Percentiles rank a stretch among this genome's conserved stretches.
Evolutionary conservation across 129 eudicot species (phyloP).

Genomic region (Helianthus tuberosus): DNA sequence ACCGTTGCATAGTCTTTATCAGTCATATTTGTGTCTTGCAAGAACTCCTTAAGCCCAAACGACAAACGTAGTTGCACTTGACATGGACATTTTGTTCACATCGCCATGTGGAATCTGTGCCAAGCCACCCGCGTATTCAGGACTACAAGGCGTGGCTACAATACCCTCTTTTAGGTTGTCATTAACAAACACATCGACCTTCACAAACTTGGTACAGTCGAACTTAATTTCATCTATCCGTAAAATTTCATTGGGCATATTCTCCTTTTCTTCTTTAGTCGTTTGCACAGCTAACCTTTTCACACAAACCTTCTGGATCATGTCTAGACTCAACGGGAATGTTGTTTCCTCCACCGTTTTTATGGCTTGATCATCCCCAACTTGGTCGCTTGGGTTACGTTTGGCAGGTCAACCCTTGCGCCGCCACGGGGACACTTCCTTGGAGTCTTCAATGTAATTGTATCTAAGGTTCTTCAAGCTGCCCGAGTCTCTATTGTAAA

Average conservation of each 20-base stretch:
- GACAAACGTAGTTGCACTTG: conserved; percentile 17
- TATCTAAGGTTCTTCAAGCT: neutral
- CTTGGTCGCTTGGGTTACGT: neutral
- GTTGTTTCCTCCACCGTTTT: neutral
- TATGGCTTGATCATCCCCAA: too few relatives aligned
- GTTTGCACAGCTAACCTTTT: neutral
- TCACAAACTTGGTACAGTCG: too few relatives aligned
- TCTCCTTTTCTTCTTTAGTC: neutral
- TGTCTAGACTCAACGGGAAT: neutral
- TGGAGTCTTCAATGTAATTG: neutral
- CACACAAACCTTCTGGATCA: neutral
- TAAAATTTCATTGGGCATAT: neutral
- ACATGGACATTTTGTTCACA: conserved; percentile 9
- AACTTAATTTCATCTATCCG: neutral
- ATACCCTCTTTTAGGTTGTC: neutral
- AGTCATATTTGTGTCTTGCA: conserved; percentile 19
- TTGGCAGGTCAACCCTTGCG: neutral
- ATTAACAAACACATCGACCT: too few relatives aligned
- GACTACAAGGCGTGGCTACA: conserved; percentile 22
- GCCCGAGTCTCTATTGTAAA: neutral
- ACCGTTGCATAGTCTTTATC: conserved; percentile 46
- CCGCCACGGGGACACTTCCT: neutral
- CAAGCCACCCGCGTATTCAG: conserved; percentile 57
- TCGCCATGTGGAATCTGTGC: conserved; percentile 35
- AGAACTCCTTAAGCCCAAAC: conserved; percentile 43